These are phyloP conservation scores for Lithohypha guttulata DNA, from an alignment of 2,329 filamentous ascomycete genomes.

Conservation along the genomic window DNA sequence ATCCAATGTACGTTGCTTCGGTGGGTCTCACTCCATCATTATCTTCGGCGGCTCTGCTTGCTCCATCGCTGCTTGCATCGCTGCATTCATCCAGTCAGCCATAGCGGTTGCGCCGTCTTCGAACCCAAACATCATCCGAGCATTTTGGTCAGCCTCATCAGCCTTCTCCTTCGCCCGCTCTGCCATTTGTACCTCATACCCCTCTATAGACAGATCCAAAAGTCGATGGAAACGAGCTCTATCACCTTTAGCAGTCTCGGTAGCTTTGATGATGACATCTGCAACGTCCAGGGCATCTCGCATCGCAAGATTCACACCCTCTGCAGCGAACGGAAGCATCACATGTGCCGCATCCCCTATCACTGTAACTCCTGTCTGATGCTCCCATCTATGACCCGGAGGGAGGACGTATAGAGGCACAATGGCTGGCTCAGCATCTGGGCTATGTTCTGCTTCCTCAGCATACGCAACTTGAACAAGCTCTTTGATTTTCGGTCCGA, in stretches of 20 bases:
- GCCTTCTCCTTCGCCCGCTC: constrained; percentile 18
- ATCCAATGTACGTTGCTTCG: no score
- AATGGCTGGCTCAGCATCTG: constrained; percentile 1
- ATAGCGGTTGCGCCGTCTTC: constrained; percentile 19
- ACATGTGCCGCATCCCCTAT: constrained; percentile 26
- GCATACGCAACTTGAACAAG: constrained; percentile 19
- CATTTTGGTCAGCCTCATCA: constrained; percentile 17
- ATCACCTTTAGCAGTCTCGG: constrained; percentile 2
- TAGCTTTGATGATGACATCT: constrained; percentile 15
- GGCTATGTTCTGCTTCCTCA: constrained; percentile 16
- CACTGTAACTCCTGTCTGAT: constrained; percentile 18
- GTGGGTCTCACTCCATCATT: no score
- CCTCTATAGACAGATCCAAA: constrained; percentile 16
- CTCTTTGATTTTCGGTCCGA: constrained; percentile 17
- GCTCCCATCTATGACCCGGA: constrained; percentile 16
- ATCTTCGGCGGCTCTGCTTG: no score
- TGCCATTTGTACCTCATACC: constrained; percentile 19
- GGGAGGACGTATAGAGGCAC: constrained; percentile 22
- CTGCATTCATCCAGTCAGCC: constrained; percentile 13
- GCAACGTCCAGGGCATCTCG: constrained; percentile 21
- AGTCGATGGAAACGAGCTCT: constrained; percentile 7
- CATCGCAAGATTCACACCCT: constrained; percentile 25
- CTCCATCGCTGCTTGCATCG: no score
- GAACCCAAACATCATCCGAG: constrained; percentile 17
- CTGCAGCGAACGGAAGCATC: constrained; percentile 24